Evolutionary conservation across 1,139 yeast genomes (phyloP).

Genomic region (Nematodospora anomalae): DNA sequence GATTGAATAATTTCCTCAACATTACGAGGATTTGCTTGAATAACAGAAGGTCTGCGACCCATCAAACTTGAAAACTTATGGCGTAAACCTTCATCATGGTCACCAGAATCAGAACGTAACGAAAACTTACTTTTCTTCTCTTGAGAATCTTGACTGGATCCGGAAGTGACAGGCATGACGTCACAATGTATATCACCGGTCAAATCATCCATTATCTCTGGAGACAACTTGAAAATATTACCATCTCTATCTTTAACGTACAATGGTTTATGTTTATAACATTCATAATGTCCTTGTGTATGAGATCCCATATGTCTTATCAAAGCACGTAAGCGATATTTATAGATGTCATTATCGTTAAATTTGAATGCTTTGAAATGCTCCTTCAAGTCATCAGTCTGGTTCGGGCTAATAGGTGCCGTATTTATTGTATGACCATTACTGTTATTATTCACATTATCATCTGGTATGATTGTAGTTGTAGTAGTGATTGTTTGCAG

Average conservation of each 20-base stretch:
- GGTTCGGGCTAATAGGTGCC: slow-evolving; percentile 43
- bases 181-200: slow-evolving; percentile 17
- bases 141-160: background rate
- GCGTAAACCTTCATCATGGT: slow-evolving; percentile 29
- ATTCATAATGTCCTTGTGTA: slow-evolving; percentile 85
- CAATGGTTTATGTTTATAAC: slow-evolving; percentile 69
- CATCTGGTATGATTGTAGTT: slow-evolving; percentile 12
- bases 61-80: slow-evolving; percentile 40
- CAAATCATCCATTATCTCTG: slow-evolving; percentile 39
- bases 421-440: slow-evolving; percentile 21
- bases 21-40: slow-evolving; percentile 37
- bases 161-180: slow-evolving; percentile 6
- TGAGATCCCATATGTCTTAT: slow-evolving; percentile 89
- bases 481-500: slow-evolving; percentile 15
- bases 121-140: slow-evolving; percentile 7
- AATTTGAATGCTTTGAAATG: slow-evolving; percentile 45
- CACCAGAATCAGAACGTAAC: slow-evolving; percentile 7
- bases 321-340: slow-evolving; percentile 66
- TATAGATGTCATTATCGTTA: slow-evolving; percentile 46
- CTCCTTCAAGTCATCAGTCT: slow-evolving; percentile 36
- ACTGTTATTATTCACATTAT: slow-evolving; percentile 1
- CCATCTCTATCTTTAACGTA: slow-evolving; percentile 53
- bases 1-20: slow-evolving; percentile 43
- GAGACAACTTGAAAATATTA: slow-evolving; percentile 47
- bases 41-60: slow-evolving; percentile 46